Evolutionary conservation across 768 basidiomycete genomes (phyloP), one percentile per base, ranked within the genome.

Genomic region (Pluteus cervinus): DNA sequence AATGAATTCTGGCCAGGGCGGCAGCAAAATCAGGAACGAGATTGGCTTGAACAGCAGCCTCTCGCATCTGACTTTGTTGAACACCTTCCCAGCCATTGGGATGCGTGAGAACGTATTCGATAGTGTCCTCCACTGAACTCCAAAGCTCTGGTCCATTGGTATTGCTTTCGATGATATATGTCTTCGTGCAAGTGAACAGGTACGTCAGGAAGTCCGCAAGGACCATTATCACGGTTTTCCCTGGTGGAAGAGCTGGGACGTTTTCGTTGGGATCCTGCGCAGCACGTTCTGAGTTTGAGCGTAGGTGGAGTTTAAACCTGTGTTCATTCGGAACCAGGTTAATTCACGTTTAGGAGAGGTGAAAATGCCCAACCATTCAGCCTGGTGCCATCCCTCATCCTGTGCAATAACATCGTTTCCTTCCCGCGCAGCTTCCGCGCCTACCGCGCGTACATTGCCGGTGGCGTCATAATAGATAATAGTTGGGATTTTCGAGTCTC

Each of bases 71-170:
- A 9, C 49, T 53, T 40, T 75, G 74, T 38, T 75, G 72, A 1
- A 46, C 45, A 2, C 68, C 68, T 30, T 61, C 70, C 73, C 72
- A 75, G 1, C 66, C 72, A 37, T 73, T 73, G 8, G 73, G 72
- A 42, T 73, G 72, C 3, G 61, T 62, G 17, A 75, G 58, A 5
- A 75, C 56, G 40, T 63, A 65, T 24, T 68, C 61, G 25, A 65
- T 58, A 10, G 44, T 49, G 11, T 56, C 47, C 44, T 62, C 55
- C 14, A 71, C 35, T 6, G 62, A 60, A 15, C 44, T 51, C 70
- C 69, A 73, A 5, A 72, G 39, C 10, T 48, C 49, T 8, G 15
- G 36, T 2, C 72, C 70, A 36, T 50, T 53, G 0, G 52, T 41
- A 31, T 65, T 61, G 2, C 58, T 54, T 10, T 73, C 65, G 14